Conservation (phyloP, 805 yeast species). For the Zygosaccharomyces bisporus region DNA sequence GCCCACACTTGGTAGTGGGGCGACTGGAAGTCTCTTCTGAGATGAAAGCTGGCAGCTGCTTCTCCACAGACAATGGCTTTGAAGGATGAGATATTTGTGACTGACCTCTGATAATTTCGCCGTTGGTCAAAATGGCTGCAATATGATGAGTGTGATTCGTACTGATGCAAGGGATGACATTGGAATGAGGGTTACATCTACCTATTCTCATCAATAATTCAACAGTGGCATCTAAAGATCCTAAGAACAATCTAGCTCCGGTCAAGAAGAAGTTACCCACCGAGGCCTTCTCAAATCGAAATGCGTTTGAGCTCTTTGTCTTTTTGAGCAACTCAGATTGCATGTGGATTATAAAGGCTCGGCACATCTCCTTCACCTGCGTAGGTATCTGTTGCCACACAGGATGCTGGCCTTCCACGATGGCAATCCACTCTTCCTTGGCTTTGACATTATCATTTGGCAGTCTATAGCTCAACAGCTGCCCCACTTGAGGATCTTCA, state of each 20-base stretch:
- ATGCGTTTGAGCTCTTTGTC: constrained; percentile 43
- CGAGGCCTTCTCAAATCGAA: constrained; percentile 72
- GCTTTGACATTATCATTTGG: constrained; percentile 44
- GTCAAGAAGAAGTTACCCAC: constrained; percentile 82
- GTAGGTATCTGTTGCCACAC: constrained; percentile 62
- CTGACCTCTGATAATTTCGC: constrained; percentile 79
- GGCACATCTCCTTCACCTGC: constrained; percentile 62
- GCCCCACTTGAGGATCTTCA: constrained; percentile 45
- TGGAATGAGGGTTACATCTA: constrained; percentile 41
- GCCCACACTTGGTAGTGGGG: constrained; percentile 12
- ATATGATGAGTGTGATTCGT: constrained; percentile 85
- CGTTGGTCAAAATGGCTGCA: constrained; percentile 67
- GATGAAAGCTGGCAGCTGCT: constrained; percentile 18
- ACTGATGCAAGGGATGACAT: constrained; percentile 76
- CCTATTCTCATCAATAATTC: constrained; percentile 65
- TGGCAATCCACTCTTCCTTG: constrained; percentile 64
- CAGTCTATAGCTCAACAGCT: constrained; percentile 32
- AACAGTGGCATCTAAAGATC: constrained; percentile 79
- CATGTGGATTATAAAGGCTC: constrained; percentile 74
- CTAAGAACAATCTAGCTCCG: constrained; percentile 76
- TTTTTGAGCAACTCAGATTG: constrained; percentile 73
- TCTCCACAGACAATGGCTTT: constrained; percentile 14
- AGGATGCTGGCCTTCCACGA: constrained; percentile 74
- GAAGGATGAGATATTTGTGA: constrained; percentile 89
- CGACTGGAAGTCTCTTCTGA: neutral